phyloP scores from a whole-genome alignment of 2,329 filamentous ascomycete species.

The Raffaelea deltoideospora region DNA sequence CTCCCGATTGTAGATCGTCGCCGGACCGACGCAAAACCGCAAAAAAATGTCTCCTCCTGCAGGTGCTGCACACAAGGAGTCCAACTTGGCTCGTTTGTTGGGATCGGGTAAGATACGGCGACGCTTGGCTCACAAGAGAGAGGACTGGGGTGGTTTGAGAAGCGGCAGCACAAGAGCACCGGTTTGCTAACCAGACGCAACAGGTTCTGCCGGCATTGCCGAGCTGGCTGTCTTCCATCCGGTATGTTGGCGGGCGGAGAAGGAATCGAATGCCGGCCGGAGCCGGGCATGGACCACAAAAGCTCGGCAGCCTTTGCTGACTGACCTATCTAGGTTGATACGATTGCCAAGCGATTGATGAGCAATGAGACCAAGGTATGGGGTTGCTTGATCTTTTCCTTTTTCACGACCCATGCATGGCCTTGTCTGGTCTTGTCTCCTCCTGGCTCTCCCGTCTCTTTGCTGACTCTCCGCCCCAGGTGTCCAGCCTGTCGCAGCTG shows the following conservation, averaged over 20 bases:
- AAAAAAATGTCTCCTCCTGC: conserved; percentile 42
- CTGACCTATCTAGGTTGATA: conserved; percentile 58
- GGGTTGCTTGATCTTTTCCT: background rate
- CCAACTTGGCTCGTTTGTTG: conserved; percentile 70
- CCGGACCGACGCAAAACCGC: background rate
- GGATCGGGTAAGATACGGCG: conserved; percentile 57
- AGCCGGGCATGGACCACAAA: conserved; percentile 43
- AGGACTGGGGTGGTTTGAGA: background rate
- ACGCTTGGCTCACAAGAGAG: background rate
- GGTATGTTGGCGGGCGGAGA: conserved; percentile 31
- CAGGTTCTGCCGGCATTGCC: conserved; percentile 83
- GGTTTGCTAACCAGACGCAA: no score
- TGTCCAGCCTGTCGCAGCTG: conserved; percentile 46
- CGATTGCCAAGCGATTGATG: conserved; percentile 97
- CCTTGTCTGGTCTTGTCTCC: background rate
- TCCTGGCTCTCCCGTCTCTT: background rate
- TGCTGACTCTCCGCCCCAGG: conserved; percentile 19
- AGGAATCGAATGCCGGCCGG: no score
- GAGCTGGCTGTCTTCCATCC: conserved; percentile 89
- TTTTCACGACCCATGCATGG: no score
- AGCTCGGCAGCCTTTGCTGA: conserved; percentile 5
- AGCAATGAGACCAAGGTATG: conserved; percentile 75
- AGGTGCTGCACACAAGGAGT: conserved; percentile 56
- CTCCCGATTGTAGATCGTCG: background rate
- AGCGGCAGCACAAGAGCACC: no score